These are phyloP conservation scores for Sporothrix protearum DNA, from an alignment of 2,329 filamentous ascomycete genomes.

Conservation along the genomic window DNA sequence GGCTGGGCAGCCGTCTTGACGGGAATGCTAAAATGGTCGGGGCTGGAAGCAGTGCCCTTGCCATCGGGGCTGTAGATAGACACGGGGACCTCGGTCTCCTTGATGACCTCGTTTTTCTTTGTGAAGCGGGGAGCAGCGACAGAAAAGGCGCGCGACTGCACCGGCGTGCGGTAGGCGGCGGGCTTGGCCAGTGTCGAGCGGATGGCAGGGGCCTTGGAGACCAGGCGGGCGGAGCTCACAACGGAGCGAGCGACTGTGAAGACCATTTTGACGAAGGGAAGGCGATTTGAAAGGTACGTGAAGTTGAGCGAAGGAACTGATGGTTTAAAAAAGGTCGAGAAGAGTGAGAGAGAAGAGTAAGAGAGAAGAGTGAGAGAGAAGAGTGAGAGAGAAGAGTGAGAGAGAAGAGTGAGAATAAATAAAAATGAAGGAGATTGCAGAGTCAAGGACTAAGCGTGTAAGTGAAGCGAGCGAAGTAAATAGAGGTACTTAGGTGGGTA, in stretches of 20 bases:
- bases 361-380: neutral
- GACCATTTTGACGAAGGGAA: slow-evolving; percentile 29
- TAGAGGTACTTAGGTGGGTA: neutral
- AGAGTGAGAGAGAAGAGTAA: neutral
- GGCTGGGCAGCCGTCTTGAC: slow-evolving; percentile 38
- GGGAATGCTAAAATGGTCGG: slow-evolving; percentile 55
- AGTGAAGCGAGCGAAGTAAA: slow-evolving; percentile 17
- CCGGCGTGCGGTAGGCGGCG: slow-evolving; percentile 20
- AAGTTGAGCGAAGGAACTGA: neutral
- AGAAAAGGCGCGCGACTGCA: slow-evolving; percentile 38
- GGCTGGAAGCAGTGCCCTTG: slow-evolving; percentile 42
- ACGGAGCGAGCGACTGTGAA: slow-evolving; percentile 32
- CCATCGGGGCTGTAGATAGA: slow-evolving; percentile 50
- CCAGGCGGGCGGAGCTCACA: slow-evolving; percentile 34
- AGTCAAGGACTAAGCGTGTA: slow-evolving; percentile 7
- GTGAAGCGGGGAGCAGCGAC: slow-evolving; percentile 34
- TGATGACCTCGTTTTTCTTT: slow-evolving; percentile 48
- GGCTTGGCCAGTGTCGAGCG: slow-evolving; percentile 29
- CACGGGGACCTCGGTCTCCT: slow-evolving; percentile 56
- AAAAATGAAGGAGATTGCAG: neutral
- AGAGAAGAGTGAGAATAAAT: neutral
- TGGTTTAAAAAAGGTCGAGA: neutral
- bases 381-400: too few species aligned
- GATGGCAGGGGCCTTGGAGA: slow-evolving; percentile 32
- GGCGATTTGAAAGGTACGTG: slow-evolving; percentile 13